These are phyloP conservation scores for Rhinocladiella similis DNA, from an alignment of 2,329 filamentous ascomycete genomes.

Conservation along the genomic window DNA sequence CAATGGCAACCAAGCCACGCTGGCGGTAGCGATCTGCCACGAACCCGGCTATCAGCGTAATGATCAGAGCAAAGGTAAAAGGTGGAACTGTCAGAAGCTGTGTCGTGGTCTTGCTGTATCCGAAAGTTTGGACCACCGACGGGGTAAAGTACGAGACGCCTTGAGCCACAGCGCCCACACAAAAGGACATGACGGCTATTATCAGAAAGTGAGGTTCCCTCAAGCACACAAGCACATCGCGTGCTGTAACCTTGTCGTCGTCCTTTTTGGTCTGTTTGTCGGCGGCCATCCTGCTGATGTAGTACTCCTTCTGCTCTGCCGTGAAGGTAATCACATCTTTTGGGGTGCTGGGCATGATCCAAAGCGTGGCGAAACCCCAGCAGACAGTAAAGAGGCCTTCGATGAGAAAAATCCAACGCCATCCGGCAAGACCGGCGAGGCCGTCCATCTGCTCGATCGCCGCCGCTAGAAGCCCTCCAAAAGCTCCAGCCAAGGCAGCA, in stretches of 20 bases:
- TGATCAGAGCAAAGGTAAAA: slow-evolving; percentile 61
- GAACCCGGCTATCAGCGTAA: not conserved
- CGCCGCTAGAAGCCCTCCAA: slow-evolving; percentile 16
- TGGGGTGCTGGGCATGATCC: slow-evolving; percentile 45
- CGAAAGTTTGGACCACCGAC: slow-evolving; percentile 32
- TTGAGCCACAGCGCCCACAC: slow-evolving; percentile 81
- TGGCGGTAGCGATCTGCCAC: slow-evolving; percentile 24
- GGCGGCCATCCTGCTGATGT: slow-evolving; percentile 33
- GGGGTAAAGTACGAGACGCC: slow-evolving; percentile 57
- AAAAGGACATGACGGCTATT: slow-evolving; percentile 30
- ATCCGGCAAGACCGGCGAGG: slow-evolving; percentile 45
- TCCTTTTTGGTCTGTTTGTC: slow-evolving; percentile 30
- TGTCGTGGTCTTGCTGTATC: too few species aligned
- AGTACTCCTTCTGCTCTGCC: slow-evolving; percentile 9
- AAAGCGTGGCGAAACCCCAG: slow-evolving; percentile 42
- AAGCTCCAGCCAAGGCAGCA: slow-evolving; percentile 14
- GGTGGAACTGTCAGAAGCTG: slow-evolving; percentile 43
- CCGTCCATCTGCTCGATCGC: slow-evolving; percentile 47
- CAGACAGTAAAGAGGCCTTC: slow-evolving; percentile 47
- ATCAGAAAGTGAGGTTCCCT: slow-evolving; percentile 40
- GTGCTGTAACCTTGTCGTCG: not conserved
- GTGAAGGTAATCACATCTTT: slow-evolving; percentile 5
- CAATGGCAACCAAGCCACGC: slow-evolving; percentile 44
- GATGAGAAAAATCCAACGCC: slow-evolving; percentile 56
- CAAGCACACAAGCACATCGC: slow-evolving; percentile 26